These are phyloP conservation scores for Avena eriantha DNA, from an alignment of 176 grass and related monocot species.

Conservation along the genomic window DNA sequence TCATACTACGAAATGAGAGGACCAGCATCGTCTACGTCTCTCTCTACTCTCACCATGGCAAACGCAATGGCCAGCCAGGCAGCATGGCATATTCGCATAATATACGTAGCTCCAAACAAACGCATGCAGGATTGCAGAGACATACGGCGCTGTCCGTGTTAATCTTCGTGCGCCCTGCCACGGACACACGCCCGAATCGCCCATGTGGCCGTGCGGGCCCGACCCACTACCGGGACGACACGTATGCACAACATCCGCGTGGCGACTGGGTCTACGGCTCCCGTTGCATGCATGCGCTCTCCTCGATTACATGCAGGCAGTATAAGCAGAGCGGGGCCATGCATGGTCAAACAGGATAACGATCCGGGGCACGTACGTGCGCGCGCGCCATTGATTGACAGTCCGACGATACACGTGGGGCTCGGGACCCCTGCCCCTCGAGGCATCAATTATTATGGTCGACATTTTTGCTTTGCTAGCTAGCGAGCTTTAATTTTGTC, in stretches of 20 bases:
- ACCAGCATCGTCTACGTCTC: not conserved
- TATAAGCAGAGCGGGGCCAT: not conserved
- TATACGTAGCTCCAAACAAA: not conserved
- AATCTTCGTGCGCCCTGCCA: not conserved
- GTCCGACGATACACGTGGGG: not conserved
- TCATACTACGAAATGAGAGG: slow-evolving; percentile 3
- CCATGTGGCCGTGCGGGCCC: not conserved
- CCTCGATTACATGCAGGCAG: not conserved
- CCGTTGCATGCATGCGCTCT: not conserved
- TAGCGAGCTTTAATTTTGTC: slow-evolving; percentile 3
- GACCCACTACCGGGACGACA: not conserved
- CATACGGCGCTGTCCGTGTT: slow-evolving; percentile 13
- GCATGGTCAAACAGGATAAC: slow-evolving; percentile 27
- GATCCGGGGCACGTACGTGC: slow-evolving; percentile 23
- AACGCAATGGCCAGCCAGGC: not conserved
- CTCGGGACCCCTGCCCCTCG: not conserved
- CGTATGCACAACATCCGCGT: not conserved
- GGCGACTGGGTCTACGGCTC: not conserved
- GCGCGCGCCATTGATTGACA: not conserved
- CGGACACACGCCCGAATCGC: not conserved
- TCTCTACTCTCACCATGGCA: not conserved
- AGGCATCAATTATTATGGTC: not conserved
- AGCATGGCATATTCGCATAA: not conserved
- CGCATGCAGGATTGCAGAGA: not conserved
- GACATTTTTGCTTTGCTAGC: not conserved